A percentile compares a stretch with the other conserved stretches of the same genome.
These are phyloP conservation scores for Plasmodium billcollinsi DNA, from an alignment of 169 alveolate species.

Conservation along the genomic window DNA sequence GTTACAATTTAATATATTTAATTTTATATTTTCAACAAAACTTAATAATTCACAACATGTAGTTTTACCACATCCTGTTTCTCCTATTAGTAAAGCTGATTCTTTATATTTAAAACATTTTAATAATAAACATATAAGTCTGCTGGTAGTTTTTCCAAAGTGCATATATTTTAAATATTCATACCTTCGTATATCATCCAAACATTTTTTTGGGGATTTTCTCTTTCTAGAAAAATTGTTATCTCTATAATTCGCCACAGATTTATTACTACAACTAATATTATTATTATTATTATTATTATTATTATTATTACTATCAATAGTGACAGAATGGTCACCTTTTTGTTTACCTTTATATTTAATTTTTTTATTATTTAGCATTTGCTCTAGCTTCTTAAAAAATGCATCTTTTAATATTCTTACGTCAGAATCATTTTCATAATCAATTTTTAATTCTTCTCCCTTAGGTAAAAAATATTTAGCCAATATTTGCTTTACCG, in stretches of 20 bases:
- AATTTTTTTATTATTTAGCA: neutral
- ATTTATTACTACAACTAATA: too few species aligned
- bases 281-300: neutral
- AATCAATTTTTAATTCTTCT: conserved; percentile 10
- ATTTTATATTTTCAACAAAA: conserved; percentile 78
- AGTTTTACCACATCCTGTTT: conserved; percentile 99
- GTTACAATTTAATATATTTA: conserved; percentile 95
- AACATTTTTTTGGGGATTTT: neutral
- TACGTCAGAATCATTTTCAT: conserved; percentile 30
- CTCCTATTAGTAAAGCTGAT: conserved; percentile 99
- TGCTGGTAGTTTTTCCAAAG: conserved; percentile 83
- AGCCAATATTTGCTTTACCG: conserved; percentile 86
- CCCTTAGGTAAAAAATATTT: conserved; percentile 66
- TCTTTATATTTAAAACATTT: conserved; percentile 95
- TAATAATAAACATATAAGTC: conserved; percentile 92
- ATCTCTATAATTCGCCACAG: too few species aligned
- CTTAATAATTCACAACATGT: conserved; percentile 95
- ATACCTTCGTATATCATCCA: conserved; percentile 54
- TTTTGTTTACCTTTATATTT: neutral
- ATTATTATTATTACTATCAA: neutral
- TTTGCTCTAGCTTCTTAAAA: conserved; percentile 10
- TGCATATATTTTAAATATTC: conserved; percentile 75
- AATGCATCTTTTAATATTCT: conserved; percentile 21
- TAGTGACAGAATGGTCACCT: neutral
- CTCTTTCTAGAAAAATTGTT: too few species aligned